Evolutionary conservation across 306 rosid species (phyloP).

Genomic region (Astragalus glycyphyllos): DNA sequence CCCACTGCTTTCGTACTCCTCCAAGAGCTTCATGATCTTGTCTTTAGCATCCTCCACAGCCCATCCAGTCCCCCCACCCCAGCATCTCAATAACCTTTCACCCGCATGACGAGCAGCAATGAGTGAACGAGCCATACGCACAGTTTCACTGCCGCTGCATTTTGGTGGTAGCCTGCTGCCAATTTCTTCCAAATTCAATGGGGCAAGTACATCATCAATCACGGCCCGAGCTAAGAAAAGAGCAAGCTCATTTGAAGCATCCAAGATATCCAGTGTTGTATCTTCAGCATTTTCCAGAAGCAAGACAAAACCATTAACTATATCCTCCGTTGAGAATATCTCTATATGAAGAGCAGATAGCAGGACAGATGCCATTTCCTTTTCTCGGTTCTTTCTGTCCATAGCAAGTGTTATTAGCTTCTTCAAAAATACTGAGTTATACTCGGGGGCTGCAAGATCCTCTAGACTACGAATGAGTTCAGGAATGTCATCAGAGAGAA

Average conservation of each 20-base stretch:
- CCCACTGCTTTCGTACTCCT: constrained; percentile 95
- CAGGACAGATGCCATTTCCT: constrained; percentile 98
- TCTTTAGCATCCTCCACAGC: constrained; percentile 99
- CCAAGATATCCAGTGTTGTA: constrained; percentile 89
- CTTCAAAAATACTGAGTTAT: constrained; percentile 89
- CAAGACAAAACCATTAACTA: constrained; percentile 82
- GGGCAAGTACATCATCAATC: constrained; percentile 93
- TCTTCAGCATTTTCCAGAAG: constrained; percentile 95
- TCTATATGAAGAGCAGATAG: constrained; percentile 96
- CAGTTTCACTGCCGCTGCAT: constrained; percentile 84
- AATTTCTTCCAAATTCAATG: constrained; percentile 89
- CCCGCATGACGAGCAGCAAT: constrained; percentile 96
- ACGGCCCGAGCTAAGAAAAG: constrained; percentile 93
- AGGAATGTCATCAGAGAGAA: constrained; percentile 94
- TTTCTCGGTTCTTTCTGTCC: constrained; percentile 97
- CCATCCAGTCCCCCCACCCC: constrained; percentile 99
- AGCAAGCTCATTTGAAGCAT: constrained; percentile 97
- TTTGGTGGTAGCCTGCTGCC: constrained; percentile 66
- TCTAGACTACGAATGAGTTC: constrained; percentile 90
- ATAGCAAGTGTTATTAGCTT: constrained; percentile 89
- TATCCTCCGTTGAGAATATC: constrained; percentile 92
- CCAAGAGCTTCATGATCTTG: constrained; percentile 88
- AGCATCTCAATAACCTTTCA: constrained; percentile 91
- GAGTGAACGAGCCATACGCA: constrained; percentile 78
- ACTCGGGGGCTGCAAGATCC: constrained; percentile 82